Evolutionary conservation across 495 filamentous ascomycete species (phyloP), one percentile per base, ranked within the genome.

Genomic region (Xylaria scruposa): DNA sequence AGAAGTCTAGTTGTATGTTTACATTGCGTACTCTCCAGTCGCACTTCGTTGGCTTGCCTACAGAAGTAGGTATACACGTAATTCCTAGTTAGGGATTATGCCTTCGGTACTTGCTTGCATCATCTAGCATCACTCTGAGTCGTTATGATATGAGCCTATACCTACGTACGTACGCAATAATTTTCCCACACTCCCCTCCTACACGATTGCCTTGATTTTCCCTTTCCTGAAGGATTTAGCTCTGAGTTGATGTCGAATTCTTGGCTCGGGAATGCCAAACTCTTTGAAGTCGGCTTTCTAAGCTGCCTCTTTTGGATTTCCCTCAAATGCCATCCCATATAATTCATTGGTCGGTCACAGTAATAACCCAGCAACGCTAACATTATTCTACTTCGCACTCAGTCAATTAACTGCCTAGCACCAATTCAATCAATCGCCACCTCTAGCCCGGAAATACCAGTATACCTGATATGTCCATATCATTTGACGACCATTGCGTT

Each of bases 241-340:
- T 17, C 13, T 56, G 24, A 17, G 15, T 15, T 31, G 53, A 7
- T 6, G 13, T 29, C 1, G 53, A 60, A 60, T 38, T 38, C 15
- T 60, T 60, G 58, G 58, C 58, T 19, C 56, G 17, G 21, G 56
- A 60, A 36, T 60, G 5, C 31, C 26, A 60, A 60, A n/a, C 10
- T 38, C 10, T 36, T 36, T 19, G 58, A n/a, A 15, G n/a, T n/a
- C 58, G 9, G 58, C 58, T 36, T 36, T 21, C 10, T 21, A 38
- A 38, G 31, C 58, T n/a, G 6, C n/a, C 31, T 40, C 31, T 7
- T 12, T 21, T n/a, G 24, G 15, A 38, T 60, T 38, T 38, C 38
- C 58, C 38, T 36, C 31, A 12, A 60, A 40, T 9, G 17, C n/a
- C 33, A 60, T 38, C 31, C 4, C 6, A 29, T n/a, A 15, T 33